Base-by-base conservation (phyloP, 2,329 filamentous ascomycete species). In the Sarocladium strictum region DNA sequence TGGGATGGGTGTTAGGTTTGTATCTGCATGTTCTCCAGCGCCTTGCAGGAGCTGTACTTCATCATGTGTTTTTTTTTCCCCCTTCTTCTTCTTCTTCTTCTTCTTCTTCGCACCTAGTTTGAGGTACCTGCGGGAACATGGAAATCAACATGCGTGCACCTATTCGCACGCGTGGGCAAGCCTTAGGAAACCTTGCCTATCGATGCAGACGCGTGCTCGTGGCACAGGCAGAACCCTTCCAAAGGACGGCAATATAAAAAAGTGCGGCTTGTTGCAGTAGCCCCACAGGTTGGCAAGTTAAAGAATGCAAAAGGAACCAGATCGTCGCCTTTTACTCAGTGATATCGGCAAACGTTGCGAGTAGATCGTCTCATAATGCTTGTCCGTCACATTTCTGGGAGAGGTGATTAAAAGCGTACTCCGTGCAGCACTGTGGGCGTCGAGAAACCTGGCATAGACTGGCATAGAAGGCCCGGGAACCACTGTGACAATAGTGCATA, bases 401-500 rank as follows among this genome's bases (percentile, higher is more conserved):
- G n/a, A n/a, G n/a, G n/a, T n/a, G n/a, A n/a, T n/a, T n/a, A n/a
- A n/a, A n/a, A n/a, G n/a, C n/a, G n/a, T n/a, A n/a, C 32, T 33
- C 32, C 32, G 32, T 33, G 15, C 32, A 33, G 15, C 32, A 33
- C 37, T 40, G 10, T 11, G 15, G 32, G 32, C 15, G 32, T 33
- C n/a, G n/a, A n/a, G n/a, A n/a, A n/a, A n/a, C n/a, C n/a, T n/a
- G n/a, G n/a, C n/a, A n/a, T n/a, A n/a, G n/a, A n/a, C n/a, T n/a
- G n/a, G 40, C 40, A 23, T 15, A 43, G 7, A 43, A 43, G 7
- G 10, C 15, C 21, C 21, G 26, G 47, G 27, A 14, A 17, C 15
- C 27, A n/a, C 26, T 51, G 47, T 21, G 47, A 51, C 47, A 15
- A n/a, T n/a, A 35, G 10, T 21, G 47, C 43, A 49, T 32, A 49